Conservation (phyloP, 2,329 filamentous ascomycete species). For the Xylaria hypoxylon region DNA sequence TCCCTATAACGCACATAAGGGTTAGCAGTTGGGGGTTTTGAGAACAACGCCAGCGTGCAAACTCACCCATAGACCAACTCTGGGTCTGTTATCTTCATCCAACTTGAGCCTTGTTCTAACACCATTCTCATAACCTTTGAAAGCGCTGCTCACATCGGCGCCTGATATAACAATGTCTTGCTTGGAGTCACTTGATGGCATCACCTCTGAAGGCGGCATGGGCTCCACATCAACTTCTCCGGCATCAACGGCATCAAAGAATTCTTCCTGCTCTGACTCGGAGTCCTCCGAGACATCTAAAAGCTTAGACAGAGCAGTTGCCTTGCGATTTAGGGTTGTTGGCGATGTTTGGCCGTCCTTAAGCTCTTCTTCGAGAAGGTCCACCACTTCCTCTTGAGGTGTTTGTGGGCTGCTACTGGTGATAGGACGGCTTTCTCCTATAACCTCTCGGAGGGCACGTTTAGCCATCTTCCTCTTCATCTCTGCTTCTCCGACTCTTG, state of each 20-base stretch:
- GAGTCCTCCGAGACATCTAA: constrained; percentile 79
- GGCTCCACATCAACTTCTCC: constrained; percentile 85
- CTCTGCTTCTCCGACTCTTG: constrained; percentile 87
- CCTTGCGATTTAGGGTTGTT: constrained; percentile 63
- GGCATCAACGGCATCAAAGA: constrained; percentile 96
- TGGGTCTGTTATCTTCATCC: constrained; percentile 91
- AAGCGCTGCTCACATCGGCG: constrained; percentile 79
- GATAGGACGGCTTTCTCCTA: constrained; percentile 65
- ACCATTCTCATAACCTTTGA: constrained; percentile 91
- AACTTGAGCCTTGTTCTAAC: constrained; percentile 83
- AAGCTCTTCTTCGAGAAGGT: constrained; percentile 52
- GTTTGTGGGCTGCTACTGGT: constrained; percentile 46
- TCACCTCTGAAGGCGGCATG: constrained; percentile 66
- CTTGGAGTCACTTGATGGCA: constrained; percentile 55
- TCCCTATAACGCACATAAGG: constrained; percentile 66
- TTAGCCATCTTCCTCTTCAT: constrained; percentile 91
- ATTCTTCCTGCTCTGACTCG: constrained; percentile 88
- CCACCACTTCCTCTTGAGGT: constrained; percentile 47
- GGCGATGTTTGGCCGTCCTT: constrained; percentile 55
- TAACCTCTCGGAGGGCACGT: constrained; percentile 85
- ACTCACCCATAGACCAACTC: constrained; percentile 93
- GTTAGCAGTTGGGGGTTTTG: neutral
- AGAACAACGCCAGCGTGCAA: neutral
- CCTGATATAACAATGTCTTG: constrained; percentile 61
- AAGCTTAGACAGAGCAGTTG: constrained; percentile 76